Conservation (phyloP, 148 eudicot genomes). For the Heliamphora exappendiculata region DNA sequence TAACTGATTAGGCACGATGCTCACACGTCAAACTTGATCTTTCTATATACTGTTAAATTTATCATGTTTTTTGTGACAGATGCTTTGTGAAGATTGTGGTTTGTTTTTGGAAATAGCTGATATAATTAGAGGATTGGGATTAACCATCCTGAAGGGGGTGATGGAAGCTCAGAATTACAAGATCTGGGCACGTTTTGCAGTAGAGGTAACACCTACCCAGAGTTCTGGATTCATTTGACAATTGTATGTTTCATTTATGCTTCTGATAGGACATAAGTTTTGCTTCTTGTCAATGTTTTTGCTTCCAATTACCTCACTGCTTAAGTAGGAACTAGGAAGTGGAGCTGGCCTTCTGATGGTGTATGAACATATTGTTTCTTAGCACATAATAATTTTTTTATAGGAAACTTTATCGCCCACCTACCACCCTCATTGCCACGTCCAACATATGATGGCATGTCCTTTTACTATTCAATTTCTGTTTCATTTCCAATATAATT, state of each 20-base stretch:
- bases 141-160: slow-evolving; percentile 89
- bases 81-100: slow-evolving; percentile 92
- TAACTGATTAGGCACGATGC: not conserved
- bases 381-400: not conserved
- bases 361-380: not conserved
- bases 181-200: slow-evolving; percentile 94
- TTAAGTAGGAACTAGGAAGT: not conserved
- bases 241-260: not conserved
- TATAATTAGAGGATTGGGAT: slow-evolving; percentile 83
- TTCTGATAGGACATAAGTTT: too few relatives aligned
- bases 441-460: not conserved
- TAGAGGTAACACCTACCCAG: slow-evolving; percentile 53
- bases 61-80: slow-evolving; percentile 31
- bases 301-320: too few relatives aligned
- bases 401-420: not conserved
- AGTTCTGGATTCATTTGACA: not conserved
- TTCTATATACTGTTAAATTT: not conserved
- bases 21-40: not conserved
- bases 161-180: slow-evolving; percentile 87
- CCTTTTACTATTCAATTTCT: too few relatives aligned
- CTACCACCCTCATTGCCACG: too few relatives aligned
- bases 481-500: too few relatives aligned
- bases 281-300: not conserved
- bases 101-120: slow-evolving; percentile 95
- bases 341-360: not conserved